Conservation (phyloP, 1,284 basidiomycete genomes). For the Cutaneotrichosporon daszewskae region DNA sequence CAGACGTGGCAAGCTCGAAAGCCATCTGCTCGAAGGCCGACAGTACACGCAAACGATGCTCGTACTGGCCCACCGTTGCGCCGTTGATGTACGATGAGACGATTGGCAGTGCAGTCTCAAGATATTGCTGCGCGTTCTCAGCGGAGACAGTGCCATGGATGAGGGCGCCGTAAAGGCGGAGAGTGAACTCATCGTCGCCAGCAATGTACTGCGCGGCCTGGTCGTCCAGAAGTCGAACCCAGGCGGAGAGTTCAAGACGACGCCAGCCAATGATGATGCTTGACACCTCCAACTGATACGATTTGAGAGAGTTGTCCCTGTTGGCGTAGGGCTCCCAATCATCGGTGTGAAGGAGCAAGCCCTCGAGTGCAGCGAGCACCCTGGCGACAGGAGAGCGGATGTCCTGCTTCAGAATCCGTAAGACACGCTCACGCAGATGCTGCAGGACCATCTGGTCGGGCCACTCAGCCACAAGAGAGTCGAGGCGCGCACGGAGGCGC, state of each 20-base stretch:
- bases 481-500: constrained; percentile 56
- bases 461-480: constrained; percentile 68
- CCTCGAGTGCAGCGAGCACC: constrained; percentile 77
- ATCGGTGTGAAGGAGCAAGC: constrained; percentile 77
- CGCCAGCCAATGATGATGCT: constrained; percentile 84
- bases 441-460: constrained; percentile 96
- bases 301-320: constrained; percentile 70
- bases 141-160: constrained; percentile 62
- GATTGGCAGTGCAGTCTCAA: constrained; percentile 67
- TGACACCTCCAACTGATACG: constrained; percentile 63
- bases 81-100: constrained; percentile 73
- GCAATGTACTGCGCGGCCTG: constrained; percentile 60
- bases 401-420: constrained; percentile 61
- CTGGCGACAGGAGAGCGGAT: constrained; percentile 73
- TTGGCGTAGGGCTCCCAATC: constrained; percentile 98
- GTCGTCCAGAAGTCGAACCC: constrained; percentile 74
- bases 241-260: constrained; percentile 78
- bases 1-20: constrained; percentile 13
- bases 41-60: constrained; percentile 64
- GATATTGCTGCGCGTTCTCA: constrained; percentile 38
- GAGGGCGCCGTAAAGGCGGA: constrained; percentile 77
- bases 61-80: constrained; percentile 80
- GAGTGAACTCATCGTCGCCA: constrained; percentile 79
- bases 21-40: constrained; percentile 58
- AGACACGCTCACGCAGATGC: constrained; percentile 72